phyloP scores from a whole-genome alignment of 2,329 filamentous ascomycete genomes.

The Ascomycota sp. region DNA sequence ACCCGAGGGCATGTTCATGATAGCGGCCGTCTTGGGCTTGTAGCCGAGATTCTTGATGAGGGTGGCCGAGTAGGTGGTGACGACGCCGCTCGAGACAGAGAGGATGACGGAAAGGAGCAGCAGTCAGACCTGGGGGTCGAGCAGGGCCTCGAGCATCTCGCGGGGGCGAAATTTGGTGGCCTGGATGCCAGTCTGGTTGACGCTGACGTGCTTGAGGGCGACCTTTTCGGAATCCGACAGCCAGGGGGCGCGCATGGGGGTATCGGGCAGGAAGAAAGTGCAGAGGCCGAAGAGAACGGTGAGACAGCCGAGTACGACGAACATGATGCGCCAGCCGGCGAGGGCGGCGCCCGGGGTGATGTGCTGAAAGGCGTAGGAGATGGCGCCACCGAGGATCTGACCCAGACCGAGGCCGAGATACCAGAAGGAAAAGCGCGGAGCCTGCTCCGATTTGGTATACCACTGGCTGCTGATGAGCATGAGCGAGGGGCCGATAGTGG shows the following conservation, averaged over 20 bases:
- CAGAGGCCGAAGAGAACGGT: slow-evolving; percentile 14
- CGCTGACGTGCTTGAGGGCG: slow-evolving; percentile 28
- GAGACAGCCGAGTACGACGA: slow-evolving; percentile 42
- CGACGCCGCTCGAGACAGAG: slow-evolving; percentile 30
- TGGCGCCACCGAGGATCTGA: slow-evolving; percentile 42
- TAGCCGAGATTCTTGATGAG: slow-evolving; percentile 28
- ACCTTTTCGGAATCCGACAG: slow-evolving; percentile 27
- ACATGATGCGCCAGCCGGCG: slow-evolving; percentile 50
- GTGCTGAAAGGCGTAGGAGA: slow-evolving; percentile 40
- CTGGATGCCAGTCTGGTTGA: slow-evolving; percentile 37
- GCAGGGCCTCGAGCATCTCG: slow-evolving; percentile 30
- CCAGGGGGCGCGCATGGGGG: slow-evolving; percentile 23
- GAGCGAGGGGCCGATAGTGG: slow-evolving; percentile 36
- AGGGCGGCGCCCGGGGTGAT: slow-evolving; percentile 28
- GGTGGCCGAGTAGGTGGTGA: slow-evolving; percentile 33
- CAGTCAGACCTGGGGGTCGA: slow-evolving; percentile 30
- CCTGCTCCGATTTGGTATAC: slow-evolving; percentile 41
- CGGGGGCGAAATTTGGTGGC: slow-evolving; percentile 30
- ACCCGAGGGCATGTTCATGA: slow-evolving; percentile 35
- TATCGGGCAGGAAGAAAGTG: slow-evolving; percentile 17
- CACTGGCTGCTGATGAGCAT: slow-evolving; percentile 40
- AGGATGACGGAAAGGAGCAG: slow-evolving; percentile 26
- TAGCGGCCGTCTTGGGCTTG: slow-evolving; percentile 20
- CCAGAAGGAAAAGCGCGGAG: slow-evolving; percentile 39
- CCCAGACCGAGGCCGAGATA: slow-evolving; percentile 38